phyloP scores from a whole-genome alignment of 306 rosid species.

The Rosa rugosa region DNA sequence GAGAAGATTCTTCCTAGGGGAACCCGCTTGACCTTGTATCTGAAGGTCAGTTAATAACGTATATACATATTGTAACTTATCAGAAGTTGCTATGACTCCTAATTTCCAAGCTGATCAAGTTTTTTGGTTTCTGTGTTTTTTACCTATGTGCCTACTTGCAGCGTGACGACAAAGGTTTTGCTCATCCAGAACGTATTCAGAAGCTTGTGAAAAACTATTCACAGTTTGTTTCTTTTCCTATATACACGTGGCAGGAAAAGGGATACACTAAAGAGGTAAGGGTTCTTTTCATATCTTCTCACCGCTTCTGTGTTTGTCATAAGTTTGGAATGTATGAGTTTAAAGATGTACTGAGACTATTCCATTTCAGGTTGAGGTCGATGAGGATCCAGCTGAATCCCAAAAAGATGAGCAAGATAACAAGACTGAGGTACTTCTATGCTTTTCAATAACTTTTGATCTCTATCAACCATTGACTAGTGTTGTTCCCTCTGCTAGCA shows the following conservation, averaged over 20 bases:
- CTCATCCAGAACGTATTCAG: conserved; percentile 83
- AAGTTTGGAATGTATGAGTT: neutral
- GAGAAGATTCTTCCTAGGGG: conserved; percentile 85
- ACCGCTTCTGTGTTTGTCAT: conserved; percentile 2
- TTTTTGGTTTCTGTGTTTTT: neutral
- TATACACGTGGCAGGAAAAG: conserved; percentile 95
- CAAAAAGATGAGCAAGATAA: conserved; percentile 64
- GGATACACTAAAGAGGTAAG: conserved; percentile 85
- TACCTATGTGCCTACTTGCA: conserved; percentile 27
- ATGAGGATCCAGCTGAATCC: conserved; percentile 82
- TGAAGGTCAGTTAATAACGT: conserved; percentile 47
- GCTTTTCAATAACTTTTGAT: neutral
- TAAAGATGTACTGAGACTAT: neutral
- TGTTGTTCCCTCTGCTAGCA: neutral
- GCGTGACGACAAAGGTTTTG: conserved; percentile 88
- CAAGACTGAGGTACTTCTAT: conserved; percentile 58
- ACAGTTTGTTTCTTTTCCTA: conserved; percentile 89
- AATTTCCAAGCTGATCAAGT: conserved; percentile 20
- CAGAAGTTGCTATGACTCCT: neutral
- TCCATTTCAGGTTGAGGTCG: conserved; percentile 73
- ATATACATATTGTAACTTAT: neutral
- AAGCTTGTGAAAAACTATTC: conserved; percentile 92
- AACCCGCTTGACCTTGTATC: conserved; percentile 78
- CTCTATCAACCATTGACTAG: neutral
- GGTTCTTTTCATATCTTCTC: conserved; percentile 1